These are phyloP conservation scores for Haplosporangium sp. DNA, from an alignment of 371 early-diverging fungal genomes.

Conservation along the genomic window DNA sequence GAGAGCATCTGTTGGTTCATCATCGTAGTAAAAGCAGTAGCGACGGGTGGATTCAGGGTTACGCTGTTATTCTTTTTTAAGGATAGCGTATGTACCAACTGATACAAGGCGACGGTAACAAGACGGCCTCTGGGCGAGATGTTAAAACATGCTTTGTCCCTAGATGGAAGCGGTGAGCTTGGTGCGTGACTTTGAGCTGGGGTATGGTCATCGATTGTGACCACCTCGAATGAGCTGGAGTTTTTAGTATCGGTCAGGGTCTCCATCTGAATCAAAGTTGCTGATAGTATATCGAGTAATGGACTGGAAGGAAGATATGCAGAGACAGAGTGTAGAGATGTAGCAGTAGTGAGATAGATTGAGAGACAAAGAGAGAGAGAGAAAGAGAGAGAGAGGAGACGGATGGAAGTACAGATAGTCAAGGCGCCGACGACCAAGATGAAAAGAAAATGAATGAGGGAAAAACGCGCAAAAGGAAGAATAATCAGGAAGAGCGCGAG, in stretches of 20 bases:
- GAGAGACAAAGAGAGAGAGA: too few species aligned
- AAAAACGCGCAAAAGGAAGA: too few species aligned
- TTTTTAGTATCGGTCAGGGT: slow-evolving; percentile 12
- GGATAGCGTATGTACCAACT: slow-evolving; percentile 20
- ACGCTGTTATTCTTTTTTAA: background rate
- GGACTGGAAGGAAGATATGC: too few species aligned
- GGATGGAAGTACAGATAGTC: too few species aligned
- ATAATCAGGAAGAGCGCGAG: too few species aligned
- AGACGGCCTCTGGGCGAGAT: slow-evolving; percentile 34
- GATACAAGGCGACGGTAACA: slow-evolving; percentile 29
- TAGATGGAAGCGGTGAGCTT: background rate
- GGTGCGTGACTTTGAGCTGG: background rate
- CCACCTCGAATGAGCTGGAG: slow-evolving; percentile 44
- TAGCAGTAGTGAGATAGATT: too few species aligned
- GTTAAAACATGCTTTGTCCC: background rate
- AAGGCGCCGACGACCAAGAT: too few species aligned
- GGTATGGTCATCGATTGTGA: slow-evolving; percentile 29
- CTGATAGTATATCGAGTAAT: too few species aligned
- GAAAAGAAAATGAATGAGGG: too few species aligned
- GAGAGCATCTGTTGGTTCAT: too few species aligned
- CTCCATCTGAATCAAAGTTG: background rate
- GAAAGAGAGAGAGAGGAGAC: too few species aligned
- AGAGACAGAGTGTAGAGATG: too few species aligned
- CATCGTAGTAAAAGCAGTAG: background rate
- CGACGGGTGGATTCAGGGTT: background rate